Base-by-base conservation (phyloP, 2,329 filamentous ascomycete species). In the Cladobotryum protrusum region DNA sequence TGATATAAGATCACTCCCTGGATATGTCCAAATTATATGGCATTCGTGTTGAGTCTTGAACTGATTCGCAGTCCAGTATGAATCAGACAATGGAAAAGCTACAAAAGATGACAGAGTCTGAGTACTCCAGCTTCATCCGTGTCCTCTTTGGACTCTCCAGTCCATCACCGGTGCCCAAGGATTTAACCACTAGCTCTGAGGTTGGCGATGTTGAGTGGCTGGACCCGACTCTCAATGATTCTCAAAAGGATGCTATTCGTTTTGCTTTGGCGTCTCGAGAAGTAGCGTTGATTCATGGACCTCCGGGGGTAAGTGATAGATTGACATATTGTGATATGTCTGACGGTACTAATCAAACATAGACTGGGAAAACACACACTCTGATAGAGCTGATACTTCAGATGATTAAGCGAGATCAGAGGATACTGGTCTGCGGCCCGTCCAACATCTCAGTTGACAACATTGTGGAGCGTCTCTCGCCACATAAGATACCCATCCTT, bases 401-500 rank as follows among this genome's bases (percentile, higher is more conserved):
- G 63, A 73, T 97, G 58, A 74, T 95, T 48, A 85, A 84, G 62
- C 80, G 81, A 19, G 79, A 83, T 33, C 77, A 85, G 48, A 82
- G 90, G 1, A 75, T 97, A 11, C 76, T 97, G 2, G 92, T 97
- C n/a, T 97, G 93, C 61, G 93, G 92, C 0, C 93, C 93, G 0
- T 96, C 89, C 29, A 99, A 99, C 65, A 91, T 99, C 59, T 93
- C 89, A 0, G 93, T 99, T 1, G 93, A 99, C 76, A 99, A 99
- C 63, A 95, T 99, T 51, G 91, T 96, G 8, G 93, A 99, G 69
- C 83, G 93, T 7, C 78, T 97, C 2, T 82, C 90, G 2, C 83
- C 87, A 0, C 87, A 91, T 66, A 90, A 89, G 61, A 77, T 96
- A 1, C 86, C 89, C 0, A 89, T 97, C 60, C 79, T 97, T 34